Percentiles rank a stretch among this genome's conserved stretches.
phyloP scores from a whole-genome alignment of 768 basidiomycete genomes.

The Naganishia vishniacii region DNA sequence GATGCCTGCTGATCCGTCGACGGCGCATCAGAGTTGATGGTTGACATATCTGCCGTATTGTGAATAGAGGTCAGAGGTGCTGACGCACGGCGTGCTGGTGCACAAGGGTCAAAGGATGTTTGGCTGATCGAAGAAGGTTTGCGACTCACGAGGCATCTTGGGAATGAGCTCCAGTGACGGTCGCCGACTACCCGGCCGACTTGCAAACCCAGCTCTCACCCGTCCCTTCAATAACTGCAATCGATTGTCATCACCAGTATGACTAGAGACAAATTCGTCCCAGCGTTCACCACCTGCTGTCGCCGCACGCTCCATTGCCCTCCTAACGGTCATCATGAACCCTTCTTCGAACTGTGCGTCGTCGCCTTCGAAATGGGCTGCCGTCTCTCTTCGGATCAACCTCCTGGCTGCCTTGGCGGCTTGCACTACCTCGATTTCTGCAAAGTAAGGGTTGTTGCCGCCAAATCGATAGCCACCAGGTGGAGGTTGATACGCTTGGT shows the following conservation, averaged over 20 bases:
- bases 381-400: slow-evolving; percentile 46
- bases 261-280: slow-evolving; percentile 21
- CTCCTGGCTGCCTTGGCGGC: slow-evolving; percentile 50
- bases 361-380: slow-evolving; percentile 36
- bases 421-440: slow-evolving; percentile 51
- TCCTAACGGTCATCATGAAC: slow-evolving; percentile 39
- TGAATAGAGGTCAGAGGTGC: slow-evolving; percentile 3
- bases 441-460: slow-evolving; percentile 51
- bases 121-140: background rate
- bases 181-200: slow-evolving; percentile 33
- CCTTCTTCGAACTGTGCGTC: slow-evolving; percentile 26
- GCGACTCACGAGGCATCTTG: slow-evolving; percentile 12
- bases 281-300: slow-evolving; percentile 15
- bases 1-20: slow-evolving; percentile 4
- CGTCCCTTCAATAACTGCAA: slow-evolving; percentile 11
- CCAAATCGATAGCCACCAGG: slow-evolving; percentile 51
- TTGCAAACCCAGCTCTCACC: slow-evolving; percentile 23
- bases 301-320: slow-evolving; percentile 36
- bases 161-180: slow-evolving; percentile 29
- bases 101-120: no score
- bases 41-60: slow-evolving; percentile 8
- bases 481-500: slow-evolving; percentile 41
- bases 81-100: slow-evolving; percentile 5
- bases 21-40: slow-evolving; percentile 16
- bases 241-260: slow-evolving; percentile 4